Conservation (phyloP, 345 rosid species). For the Eucalyptus shirleyi region DNA sequence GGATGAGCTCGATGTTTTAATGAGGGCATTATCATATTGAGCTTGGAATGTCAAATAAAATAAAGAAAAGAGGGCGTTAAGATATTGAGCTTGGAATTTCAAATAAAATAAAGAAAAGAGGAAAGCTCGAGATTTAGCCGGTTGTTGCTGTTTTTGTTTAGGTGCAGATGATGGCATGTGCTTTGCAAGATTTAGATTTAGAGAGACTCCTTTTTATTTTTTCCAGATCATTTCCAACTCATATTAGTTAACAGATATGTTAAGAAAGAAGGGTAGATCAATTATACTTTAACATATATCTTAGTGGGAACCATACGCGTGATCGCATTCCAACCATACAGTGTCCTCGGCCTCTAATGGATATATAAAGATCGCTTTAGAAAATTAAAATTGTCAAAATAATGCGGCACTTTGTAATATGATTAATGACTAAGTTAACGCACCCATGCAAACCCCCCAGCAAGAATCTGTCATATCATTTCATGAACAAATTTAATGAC, state of each 20-base stretch:
- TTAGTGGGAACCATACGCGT: background rate
- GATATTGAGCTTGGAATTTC: background rate
- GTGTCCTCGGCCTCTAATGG: background rate
- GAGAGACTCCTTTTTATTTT: background rate
- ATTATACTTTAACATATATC: background rate
- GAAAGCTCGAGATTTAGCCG: background rate
- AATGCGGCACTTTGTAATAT: background rate
- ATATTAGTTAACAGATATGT: background rate
- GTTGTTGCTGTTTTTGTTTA: background rate
- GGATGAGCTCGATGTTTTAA: background rate
- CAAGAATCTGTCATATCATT: background rate
- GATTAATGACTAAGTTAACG: background rate
- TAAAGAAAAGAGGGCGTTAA: background rate
- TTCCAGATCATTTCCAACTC: background rate
- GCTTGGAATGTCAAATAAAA: background rate
- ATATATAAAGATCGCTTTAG: background rate
- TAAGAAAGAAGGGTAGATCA: background rate
- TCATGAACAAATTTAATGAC: background rate
- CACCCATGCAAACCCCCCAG: background rate
- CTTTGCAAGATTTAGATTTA: background rate
- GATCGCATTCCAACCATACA: background rate
- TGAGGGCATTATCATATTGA: background rate
- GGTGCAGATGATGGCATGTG: background rate
- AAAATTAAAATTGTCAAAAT: background rate
- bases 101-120: background rate